phyloP scores from a whole-genome alignment of 2,329 filamentous ascomycete genomes.

The Aspergillus sp. region DNA sequence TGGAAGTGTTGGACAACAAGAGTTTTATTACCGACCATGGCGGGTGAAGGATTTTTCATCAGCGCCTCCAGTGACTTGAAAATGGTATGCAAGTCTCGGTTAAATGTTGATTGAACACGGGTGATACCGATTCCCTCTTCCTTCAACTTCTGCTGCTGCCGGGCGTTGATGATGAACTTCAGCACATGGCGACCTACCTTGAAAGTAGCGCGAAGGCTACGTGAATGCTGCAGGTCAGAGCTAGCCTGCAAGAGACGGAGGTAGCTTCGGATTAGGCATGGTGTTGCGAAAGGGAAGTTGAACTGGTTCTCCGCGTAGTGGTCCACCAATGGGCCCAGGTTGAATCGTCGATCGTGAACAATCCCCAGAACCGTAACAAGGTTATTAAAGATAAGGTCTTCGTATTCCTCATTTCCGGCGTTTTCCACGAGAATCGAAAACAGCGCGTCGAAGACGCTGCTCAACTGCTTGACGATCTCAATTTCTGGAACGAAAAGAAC shows the following conservation, averaged over 20 bases:
- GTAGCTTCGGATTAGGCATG: constrained; percentile 84
- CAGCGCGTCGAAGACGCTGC: constrained; percentile 83
- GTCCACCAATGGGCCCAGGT: constrained; percentile 85
- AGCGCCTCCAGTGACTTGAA: constrained; percentile 87
- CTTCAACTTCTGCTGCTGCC: constrained; percentile 83
- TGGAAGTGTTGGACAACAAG: constrained; percentile 95
- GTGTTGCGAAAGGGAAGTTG: constrained; percentile 88
- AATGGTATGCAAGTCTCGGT: constrained; percentile 76
- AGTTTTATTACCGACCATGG: constrained; percentile 90
- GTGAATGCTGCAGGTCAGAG: constrained; percentile 76
- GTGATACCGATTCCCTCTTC: constrained; percentile 85
- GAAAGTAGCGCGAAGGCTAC: constrained; percentile 84
- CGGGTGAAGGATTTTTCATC: constrained; percentile 83
- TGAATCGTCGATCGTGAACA: constrained; percentile 90
- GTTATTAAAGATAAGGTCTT: constrained; percentile 88
- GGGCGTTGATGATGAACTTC: constrained; percentile 89
- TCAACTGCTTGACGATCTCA: constrained; percentile 91
- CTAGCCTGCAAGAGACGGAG: constrained; percentile 79
- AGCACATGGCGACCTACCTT: constrained; percentile 92
- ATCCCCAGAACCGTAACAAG: constrained; percentile 88
- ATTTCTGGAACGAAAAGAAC: constrained; percentile 95
- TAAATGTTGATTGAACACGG: constrained; percentile 69
- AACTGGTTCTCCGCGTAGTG: constrained; percentile 86
- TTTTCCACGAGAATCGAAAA: constrained; percentile 91
- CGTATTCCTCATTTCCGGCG: constrained; percentile 86